phyloP scores from a whole-genome alignment of 75 land plant species.

The Pseudotsuga menziesii region DNA sequence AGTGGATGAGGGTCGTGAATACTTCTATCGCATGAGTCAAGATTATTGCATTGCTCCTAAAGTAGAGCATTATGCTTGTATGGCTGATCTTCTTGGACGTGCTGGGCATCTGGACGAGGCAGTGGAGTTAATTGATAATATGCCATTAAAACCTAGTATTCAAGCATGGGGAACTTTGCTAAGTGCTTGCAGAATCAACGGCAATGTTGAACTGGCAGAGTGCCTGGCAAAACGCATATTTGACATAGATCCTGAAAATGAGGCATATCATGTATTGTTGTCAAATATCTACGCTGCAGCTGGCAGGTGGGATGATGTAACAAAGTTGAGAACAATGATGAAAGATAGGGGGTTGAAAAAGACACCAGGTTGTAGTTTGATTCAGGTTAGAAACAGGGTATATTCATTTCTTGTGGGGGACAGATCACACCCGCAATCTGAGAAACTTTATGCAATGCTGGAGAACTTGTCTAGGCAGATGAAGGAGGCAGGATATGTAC shows the following conservation, averaged over 20 bases:
- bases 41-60: constrained; percentile 15
- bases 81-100: constrained; percentile 22
- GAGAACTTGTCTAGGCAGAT: constrained; percentile 14
- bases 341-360: constrained; percentile 11
- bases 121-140: neutral
- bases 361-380: constrained; percentile 16
- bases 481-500: constrained; percentile 15
- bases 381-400: constrained; percentile 7
- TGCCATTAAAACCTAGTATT: constrained; percentile 5
- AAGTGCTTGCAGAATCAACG: constrained; percentile 11
- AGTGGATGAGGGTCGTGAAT: constrained; percentile 51
- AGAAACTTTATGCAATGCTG: constrained; percentile 6
- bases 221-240: neutral
- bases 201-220: constrained; percentile 15
- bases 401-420: constrained; percentile 8
- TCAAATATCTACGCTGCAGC: constrained; percentile 20
- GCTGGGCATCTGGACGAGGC: constrained; percentile 19
- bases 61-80: constrained; percentile 18
- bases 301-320: constrained; percentile 14
- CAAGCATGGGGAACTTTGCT: constrained; percentile 15
- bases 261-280: constrained; percentile 9
- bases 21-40: constrained; percentile 36
- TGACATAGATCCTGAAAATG: constrained; percentile 16
- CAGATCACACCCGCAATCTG: constrained; percentile 16
- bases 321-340: constrained; percentile 11